Base-by-base conservation (phyloP, 805 yeast genomes). In the Wickerhamiella alocasiicola region DNA sequence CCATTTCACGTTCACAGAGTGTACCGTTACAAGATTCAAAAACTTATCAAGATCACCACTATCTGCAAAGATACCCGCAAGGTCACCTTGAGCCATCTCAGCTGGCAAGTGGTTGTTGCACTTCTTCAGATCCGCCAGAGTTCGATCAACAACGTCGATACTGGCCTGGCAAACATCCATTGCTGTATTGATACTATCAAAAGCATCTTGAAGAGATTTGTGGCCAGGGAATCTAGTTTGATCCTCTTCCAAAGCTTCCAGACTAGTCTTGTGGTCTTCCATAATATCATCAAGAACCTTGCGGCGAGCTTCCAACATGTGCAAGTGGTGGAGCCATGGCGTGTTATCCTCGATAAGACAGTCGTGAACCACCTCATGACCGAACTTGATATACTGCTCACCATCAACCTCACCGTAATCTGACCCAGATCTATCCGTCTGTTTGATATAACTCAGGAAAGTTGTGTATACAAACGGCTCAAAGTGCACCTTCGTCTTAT, bases 1-100 rank as follows among this genome's bases (percentile, higher is more conserved):
- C 95, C 95, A 85, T 49, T 76, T 80, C 49, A 85, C 55, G 50
- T 77, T 72, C 56, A 83, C 67, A 42, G 78, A 74, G 49, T 84
- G 85, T 17, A 83, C 61, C 44, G 77, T 71, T 56, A 79, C 83
- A 36, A 84, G 63, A 55, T 87, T 85, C 44, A 69, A 70, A 58
- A 73, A 80, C 7, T 16, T n/a, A 9, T 36, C 39, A n/a, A 19
- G 4, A 18, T 27, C 36, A 13, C 36, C 36, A 5, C 20, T 32
- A 20, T 29, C 13, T 9, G 17, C 15, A 20, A 36, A 20, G 15
- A 36, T 36, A 21, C 13, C 17, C 4, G 39, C 39, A 5, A 18
- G 23, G 17, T 36, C 39, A 9, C 32, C 31, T n/a, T 17, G 6
- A 12, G 32, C 25, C 9, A 36, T 21, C 13, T 32, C 26, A 11